Conservation (phyloP, 371 early-diverging fungal species). For the Chytridium lagenaria region DNA sequence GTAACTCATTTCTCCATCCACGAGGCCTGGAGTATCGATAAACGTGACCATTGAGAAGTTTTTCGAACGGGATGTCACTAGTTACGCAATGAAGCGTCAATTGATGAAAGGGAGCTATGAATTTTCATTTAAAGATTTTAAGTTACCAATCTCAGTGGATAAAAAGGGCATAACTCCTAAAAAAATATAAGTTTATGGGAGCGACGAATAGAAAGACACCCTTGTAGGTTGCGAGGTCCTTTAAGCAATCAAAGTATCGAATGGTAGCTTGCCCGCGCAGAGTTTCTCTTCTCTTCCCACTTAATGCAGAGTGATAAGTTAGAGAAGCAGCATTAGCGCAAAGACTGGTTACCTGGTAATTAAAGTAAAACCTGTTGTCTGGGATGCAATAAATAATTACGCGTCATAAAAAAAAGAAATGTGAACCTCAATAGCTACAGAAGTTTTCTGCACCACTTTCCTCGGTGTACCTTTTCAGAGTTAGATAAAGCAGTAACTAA, state of each 20-base stretch:
- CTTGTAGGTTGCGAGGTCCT: conserved; percentile 9
- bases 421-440: conserved; percentile 32
- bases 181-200: not conserved
- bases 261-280: conserved; percentile 26
- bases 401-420: too few species aligned
- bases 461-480: conserved; percentile 19
- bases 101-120: not conserved
- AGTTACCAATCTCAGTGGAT: conserved; percentile 5
- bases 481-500: not conserved
- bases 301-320: too few species aligned
- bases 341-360: conserved; percentile 14
- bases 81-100: too few species aligned
- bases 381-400: too few species aligned
- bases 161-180: not conserved
- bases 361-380: conserved; percentile 27
- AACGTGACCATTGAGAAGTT: conserved; percentile 30
- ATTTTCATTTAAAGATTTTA: not conserved
- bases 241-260: conserved; percentile 15
- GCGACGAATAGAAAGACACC: conserved; percentile 17
- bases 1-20: conserved; percentile 31
- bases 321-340: too few species aligned
- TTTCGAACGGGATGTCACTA: conserved; percentile 19
- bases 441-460: conserved; percentile 23
- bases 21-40: conserved; percentile 28
- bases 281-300: conserved; percentile 28